Percentiles rank a stretch among this genome's conserved stretches.
These are phyloP conservation scores for Solanum clarkiae DNA, from an alignment of 257 asterid genomes.

Conservation along the genomic window DNA sequence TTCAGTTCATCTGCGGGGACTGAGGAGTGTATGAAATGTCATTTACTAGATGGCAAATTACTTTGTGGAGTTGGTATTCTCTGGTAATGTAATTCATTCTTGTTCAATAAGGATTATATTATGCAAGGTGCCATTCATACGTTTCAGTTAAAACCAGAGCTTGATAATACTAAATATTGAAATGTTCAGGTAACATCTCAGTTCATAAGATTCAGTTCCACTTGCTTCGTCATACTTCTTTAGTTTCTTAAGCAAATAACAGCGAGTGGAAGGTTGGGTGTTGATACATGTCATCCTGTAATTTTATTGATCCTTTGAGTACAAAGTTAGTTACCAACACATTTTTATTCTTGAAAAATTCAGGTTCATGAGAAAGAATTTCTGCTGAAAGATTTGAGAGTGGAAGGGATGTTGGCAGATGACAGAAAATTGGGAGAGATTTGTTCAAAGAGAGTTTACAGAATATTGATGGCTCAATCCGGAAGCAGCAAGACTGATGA, in stretches of 20 bases:
- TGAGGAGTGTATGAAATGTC: not conserved
- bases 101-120: not conserved
- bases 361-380: slow-evolving; percentile 96
- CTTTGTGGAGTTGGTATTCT: not conserved
- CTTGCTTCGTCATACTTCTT: not conserved
- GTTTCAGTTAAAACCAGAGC: not conserved
- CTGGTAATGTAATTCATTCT: not conserved
- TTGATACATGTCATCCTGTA: not conserved
- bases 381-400: slow-evolving; percentile 60
- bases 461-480: slow-evolving; percentile 79
- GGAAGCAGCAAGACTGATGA: slow-evolving; percentile 77
- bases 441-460: slow-evolving; percentile 87
- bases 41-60: not conserved
- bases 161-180: not conserved
- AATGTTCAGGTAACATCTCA: not conserved
- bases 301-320: not conserved
- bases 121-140: not conserved
- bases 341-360: not conserved
- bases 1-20: not conserved
- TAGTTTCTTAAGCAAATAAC: not conserved
- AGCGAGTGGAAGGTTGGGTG: not conserved
- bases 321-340: not conserved
- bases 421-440: slow-evolving; percentile 82
- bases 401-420: slow-evolving; percentile 59
- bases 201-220: not conserved